Conservation (phyloP, 768 basidiomycete genomes). For the Boletellus ananas region DNA sequence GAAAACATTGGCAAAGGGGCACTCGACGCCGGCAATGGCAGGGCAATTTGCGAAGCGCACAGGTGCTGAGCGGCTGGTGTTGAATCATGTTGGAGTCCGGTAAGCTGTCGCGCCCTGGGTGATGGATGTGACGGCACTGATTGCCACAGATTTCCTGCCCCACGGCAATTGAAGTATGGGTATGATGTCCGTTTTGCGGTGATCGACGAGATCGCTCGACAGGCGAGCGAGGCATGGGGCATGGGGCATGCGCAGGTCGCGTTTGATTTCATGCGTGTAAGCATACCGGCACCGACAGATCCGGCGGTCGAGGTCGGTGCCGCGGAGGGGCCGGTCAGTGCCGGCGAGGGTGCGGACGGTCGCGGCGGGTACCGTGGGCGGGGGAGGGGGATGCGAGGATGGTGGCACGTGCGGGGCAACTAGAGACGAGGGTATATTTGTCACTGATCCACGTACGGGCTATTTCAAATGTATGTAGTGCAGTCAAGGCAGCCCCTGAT, state of each 20-base stretch:
- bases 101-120: slow-evolving; percentile 27
- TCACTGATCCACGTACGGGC: not conserved
- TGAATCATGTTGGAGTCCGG: slow-evolving; percentile 79
- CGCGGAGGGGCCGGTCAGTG: not conserved
- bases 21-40: slow-evolving; percentile 77
- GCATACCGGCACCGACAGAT: slow-evolving; percentile 28
- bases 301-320: not conserved
- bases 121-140: not conserved
- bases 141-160: slow-evolving; percentile 48
- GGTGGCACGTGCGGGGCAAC: slow-evolving; percentile 3
- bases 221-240: slow-evolving; percentile 61
- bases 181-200: slow-evolving; percentile 39
- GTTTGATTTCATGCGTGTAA: slow-evolving; percentile 52
- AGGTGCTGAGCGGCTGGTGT: slow-evolving; percentile 55
- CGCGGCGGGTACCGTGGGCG: not conserved
- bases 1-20: slow-evolving; percentile 63
- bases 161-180: slow-evolving; percentile 32
- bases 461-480: not conserved
- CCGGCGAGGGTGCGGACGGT: not conserved
- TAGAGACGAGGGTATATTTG: not conserved
- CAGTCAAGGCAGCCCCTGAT: not conserved
- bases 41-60: slow-evolving; percentile 66
- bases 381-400: not conserved
- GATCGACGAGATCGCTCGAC: slow-evolving; percentile 57
- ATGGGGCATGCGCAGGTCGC: slow-evolving; percentile 47